A percentile compares a stretch with the other conserved stretches of the same genome.
These are phyloP conservation scores for Trichoderma asperellum DNA, from an alignment of 2,329 filamentous ascomycete species.

Conservation along the genomic window DNA sequence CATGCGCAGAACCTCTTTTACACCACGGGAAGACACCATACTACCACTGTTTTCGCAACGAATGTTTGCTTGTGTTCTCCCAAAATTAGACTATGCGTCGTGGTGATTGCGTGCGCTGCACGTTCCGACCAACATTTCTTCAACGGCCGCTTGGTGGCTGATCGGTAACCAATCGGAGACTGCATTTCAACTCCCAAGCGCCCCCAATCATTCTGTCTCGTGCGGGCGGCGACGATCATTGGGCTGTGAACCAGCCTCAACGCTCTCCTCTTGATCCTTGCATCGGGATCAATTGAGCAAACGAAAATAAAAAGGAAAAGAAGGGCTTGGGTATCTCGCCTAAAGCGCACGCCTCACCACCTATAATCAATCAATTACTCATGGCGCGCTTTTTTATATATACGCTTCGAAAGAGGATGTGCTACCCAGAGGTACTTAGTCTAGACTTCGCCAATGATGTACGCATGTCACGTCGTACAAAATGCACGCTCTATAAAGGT, in stretches of 20 bases:
- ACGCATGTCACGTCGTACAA: constrained; percentile 3
- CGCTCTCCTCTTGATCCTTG: not conserved
- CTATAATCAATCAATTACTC: not conserved
- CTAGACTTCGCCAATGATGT: constrained; percentile 11
- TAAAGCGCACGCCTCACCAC: not conserved
- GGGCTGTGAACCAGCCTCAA: not conserved
- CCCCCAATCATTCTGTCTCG: constrained; percentile 11
- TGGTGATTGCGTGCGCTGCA: constrained; percentile 5
- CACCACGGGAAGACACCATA: not conserved
- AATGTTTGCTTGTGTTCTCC: not conserved
- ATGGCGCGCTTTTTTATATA: not conserved
- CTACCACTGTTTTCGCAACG: not conserved
- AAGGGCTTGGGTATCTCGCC: not conserved
- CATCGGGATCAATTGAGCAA: constrained; percentile 6
- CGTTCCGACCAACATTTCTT: not conserved
- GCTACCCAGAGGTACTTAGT: not conserved
- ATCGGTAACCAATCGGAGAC: constrained; percentile 20
- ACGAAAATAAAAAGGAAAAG: not conserved
- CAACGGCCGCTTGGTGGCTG: constrained; percentile 7
- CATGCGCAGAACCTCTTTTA: not conserved
- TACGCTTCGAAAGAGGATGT: not conserved
- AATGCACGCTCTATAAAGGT: constrained; percentile 19
- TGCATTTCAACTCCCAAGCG: not conserved
- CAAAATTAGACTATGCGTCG: not conserved
- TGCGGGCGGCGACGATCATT: not conserved